Percentiles rank a stretch among this genome's conserved stretches.
phyloP scores from a whole-genome alignment of 371 early-diverging fungal genomes.

The Mucor indicus region DNA sequence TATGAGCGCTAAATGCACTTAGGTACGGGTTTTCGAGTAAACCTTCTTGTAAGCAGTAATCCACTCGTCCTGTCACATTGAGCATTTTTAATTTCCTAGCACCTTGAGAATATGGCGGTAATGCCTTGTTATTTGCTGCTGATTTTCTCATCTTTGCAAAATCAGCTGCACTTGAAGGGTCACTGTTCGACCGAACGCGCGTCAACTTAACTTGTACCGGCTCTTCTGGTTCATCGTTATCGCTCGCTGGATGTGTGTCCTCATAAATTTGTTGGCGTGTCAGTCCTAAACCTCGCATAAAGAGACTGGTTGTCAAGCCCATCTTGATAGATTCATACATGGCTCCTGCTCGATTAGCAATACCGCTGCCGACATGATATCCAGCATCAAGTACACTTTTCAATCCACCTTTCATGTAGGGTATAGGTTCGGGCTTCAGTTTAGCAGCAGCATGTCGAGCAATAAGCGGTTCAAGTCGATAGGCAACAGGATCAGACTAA shows the following conservation, averaged over 20 bases:
- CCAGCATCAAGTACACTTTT: slow-evolving; percentile 62
- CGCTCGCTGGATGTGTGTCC: slow-evolving; percentile 35
- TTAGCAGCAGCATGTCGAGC: slow-evolving; percentile 46
- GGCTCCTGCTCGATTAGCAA: slow-evolving; percentile 68
- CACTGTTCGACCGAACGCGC: slow-evolving; percentile 32
- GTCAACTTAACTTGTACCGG: no score
- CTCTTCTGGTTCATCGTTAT: no score
- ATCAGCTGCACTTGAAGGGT: slow-evolving; percentile 27
- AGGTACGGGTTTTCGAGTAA: slow-evolving; percentile 78
- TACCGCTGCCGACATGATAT: slow-evolving; percentile 57
- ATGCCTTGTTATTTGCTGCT: no score
- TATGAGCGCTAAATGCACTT: slow-evolving; percentile 71
- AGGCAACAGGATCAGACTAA: slow-evolving; percentile 48
- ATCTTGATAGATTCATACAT: slow-evolving; percentile 64
- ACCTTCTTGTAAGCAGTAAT: slow-evolving; percentile 78
- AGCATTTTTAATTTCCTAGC: slow-evolving; percentile 50
- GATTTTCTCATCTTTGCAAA: no score
- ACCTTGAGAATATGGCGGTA: slow-evolving; percentile 34
- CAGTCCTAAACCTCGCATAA: slow-evolving; percentile 56
- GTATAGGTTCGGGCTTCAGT: slow-evolving; percentile 67
- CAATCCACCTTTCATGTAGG: slow-evolving; percentile 83
- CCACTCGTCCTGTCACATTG: slow-evolving; percentile 72
- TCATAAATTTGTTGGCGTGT: slow-evolving; percentile 41
- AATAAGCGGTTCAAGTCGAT: slow-evolving; percentile 74
- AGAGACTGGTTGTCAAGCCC: slow-evolving; percentile 55